These are phyloP conservation scores for Gypsophila paniculata DNA, from an alignment of 179 eudicot genomes.

Conservation along the genomic window DNA sequence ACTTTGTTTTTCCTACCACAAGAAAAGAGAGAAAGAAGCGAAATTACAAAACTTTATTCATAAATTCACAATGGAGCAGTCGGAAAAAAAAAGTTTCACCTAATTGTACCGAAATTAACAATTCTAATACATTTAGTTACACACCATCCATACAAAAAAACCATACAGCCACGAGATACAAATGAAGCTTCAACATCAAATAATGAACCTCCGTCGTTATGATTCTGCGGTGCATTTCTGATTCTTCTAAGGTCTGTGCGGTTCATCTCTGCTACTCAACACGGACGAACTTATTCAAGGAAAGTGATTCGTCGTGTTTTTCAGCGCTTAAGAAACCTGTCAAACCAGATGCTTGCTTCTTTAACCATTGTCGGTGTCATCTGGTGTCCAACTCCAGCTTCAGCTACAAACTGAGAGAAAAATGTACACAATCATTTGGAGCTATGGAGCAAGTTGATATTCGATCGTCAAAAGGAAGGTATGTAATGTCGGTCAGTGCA, in stretches of 20 bases:
- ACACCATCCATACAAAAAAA: neutral
- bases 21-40: too few relatives aligned
- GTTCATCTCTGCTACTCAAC: constrained; percentile 1
- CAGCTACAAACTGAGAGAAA: constrained; percentile 51
- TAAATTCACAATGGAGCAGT: too few relatives aligned
- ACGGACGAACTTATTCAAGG: neutral
- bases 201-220: neutral
- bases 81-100: too few relatives aligned
- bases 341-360: constrained; percentile 88
- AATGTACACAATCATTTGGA: constrained; percentile 13
- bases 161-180: neutral
- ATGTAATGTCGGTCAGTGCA: neutral
- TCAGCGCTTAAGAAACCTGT: constrained; percentile 43
- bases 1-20: too few relatives aligned
- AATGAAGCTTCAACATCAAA: neutral
- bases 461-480: neutral
- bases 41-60: too few relatives aligned
- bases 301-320: neutral
- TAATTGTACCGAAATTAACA: too few relatives aligned
- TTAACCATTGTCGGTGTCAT: constrained; percentile 78
- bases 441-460: neutral
- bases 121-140: too few relatives aligned
- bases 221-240: neutral
- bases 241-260: neutral
- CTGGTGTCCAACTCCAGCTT: constrained; percentile 67